Conservation (phyloP, 179 eudicot species). For the Patellifolia procumbens region DNA sequence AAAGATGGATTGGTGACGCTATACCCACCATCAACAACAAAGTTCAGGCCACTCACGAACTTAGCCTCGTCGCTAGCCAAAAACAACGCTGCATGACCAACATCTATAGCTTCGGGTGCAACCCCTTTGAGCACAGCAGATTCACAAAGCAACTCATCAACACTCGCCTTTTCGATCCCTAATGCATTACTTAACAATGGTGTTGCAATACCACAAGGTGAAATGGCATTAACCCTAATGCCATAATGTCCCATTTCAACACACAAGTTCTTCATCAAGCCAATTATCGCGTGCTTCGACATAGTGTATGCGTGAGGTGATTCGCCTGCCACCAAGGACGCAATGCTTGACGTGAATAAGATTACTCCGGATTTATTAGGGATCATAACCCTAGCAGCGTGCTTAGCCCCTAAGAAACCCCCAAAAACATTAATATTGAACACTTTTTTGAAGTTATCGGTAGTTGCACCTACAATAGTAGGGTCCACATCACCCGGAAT, state of each 20-base stretch:
- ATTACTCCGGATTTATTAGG: constrained; percentile 40
- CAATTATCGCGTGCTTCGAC: constrained; percentile 46
- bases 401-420: constrained; percentile 41
- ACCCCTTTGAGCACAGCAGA: constrained; percentile 37
- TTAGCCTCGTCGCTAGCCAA: constrained; percentile 46
- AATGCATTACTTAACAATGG: constrained; percentile 13
- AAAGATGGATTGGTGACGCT: constrained; percentile 39
- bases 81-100: constrained; percentile 41
- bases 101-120: constrained; percentile 30
- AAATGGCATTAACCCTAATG: constrained; percentile 46
- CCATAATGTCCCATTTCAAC: constrained; percentile 46
- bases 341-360: constrained; percentile 39
- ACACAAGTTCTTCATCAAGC: constrained; percentile 41
- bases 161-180: not conserved
- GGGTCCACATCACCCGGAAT: constrained; percentile 22
- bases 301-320: constrained; percentile 41
- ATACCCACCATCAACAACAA: constrained; percentile 51
- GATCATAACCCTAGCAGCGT: constrained; percentile 51
- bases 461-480: constrained; percentile 23
- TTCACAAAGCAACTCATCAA: constrained; percentile 24
- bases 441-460: constrained; percentile 25
- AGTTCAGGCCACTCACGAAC: constrained; percentile 44
- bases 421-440: constrained; percentile 44
- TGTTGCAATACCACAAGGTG: constrained; percentile 32
- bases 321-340: constrained; percentile 27